phyloP scores from a whole-genome alignment of 495 filamentous ascomycete genomes.

The Thermothielavioides terrestris region DNA sequence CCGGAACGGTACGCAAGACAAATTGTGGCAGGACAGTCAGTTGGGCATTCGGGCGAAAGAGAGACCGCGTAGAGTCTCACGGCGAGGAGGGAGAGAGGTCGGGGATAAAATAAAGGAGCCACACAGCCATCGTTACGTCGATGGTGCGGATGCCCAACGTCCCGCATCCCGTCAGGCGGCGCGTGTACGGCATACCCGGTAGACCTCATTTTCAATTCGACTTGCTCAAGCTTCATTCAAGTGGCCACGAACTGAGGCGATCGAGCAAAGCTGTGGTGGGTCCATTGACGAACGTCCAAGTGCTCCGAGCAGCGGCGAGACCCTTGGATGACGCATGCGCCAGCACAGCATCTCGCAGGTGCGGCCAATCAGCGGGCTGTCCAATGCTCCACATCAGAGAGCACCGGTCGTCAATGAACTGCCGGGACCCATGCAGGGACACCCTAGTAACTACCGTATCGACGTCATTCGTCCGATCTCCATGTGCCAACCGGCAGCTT shows the following conservation, averaged over 20 bases:
- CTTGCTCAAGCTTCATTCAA: too few species aligned
- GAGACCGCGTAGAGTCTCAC: background rate
- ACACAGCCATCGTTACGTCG: slow-evolving; percentile 3
- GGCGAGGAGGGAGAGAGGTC: background rate
- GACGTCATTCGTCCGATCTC: background rate
- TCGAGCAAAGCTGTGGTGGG: slow-evolving; percentile 6
- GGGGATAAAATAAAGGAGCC: background rate
- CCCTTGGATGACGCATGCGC: slow-evolving; percentile 3
- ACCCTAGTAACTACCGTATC: too few species aligned
- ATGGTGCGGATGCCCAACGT: background rate
- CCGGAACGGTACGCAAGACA: too few species aligned
- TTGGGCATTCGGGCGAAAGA: background rate
- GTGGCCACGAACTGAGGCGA: too few species aligned
- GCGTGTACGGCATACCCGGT: too few species aligned
- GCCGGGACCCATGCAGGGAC: background rate
- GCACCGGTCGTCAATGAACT: background rate
- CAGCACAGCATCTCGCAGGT: background rate
- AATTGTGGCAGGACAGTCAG: too few species aligned
- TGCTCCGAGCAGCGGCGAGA: too few species aligned
- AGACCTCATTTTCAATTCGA: background rate
- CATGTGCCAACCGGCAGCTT: too few species aligned
- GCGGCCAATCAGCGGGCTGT: background rate
- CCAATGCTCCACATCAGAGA: background rate
- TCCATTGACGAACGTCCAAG: too few species aligned
- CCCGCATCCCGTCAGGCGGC: too few species aligned